phyloP scores from a whole-genome alignment of 2,329 filamentous ascomycete genomes.

The Endoconidiophora polonica region DNA sequence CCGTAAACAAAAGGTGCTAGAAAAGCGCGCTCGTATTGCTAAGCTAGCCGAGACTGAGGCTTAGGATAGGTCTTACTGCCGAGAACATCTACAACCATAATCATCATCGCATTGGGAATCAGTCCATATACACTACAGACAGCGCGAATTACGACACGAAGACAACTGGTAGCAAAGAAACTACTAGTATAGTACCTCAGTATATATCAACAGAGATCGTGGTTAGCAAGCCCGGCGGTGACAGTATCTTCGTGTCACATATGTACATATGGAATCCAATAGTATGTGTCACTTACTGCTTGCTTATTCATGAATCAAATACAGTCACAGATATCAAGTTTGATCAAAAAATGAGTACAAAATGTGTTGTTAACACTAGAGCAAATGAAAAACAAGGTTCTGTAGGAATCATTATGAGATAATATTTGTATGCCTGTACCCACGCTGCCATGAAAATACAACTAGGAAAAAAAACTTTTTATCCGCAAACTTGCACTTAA shows the following conservation, averaged over 20 bases:
- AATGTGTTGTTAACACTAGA: no score
- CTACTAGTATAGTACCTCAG: no score
- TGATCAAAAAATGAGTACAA: no score
- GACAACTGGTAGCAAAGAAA: not conserved
- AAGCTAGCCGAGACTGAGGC: constrained; percentile 21
- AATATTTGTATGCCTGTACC: constrained; percentile 1
- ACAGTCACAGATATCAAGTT: no score
- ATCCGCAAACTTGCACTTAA: not conserved
- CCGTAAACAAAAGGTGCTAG: constrained; percentile 63
- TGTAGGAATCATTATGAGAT: not conserved
- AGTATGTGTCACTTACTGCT: no score
- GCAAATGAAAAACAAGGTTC: no score
- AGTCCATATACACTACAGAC: not conserved
- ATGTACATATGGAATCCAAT: no score
- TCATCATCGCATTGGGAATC: not conserved
- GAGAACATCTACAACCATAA: not conserved
- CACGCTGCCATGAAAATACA: not conserved
- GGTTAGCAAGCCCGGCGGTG: no score
- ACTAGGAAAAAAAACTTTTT: not conserved
- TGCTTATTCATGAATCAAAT: no score
- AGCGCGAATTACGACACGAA: not conserved
- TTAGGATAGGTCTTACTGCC: not conserved
- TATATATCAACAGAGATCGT: no score
- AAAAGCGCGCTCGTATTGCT: constrained; percentile 64
- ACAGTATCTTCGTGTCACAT: no score